These are phyloP conservation scores for Porcisia hertigi DNA, from an alignment of 208 protist species.

Conservation along the genomic window DNA sequence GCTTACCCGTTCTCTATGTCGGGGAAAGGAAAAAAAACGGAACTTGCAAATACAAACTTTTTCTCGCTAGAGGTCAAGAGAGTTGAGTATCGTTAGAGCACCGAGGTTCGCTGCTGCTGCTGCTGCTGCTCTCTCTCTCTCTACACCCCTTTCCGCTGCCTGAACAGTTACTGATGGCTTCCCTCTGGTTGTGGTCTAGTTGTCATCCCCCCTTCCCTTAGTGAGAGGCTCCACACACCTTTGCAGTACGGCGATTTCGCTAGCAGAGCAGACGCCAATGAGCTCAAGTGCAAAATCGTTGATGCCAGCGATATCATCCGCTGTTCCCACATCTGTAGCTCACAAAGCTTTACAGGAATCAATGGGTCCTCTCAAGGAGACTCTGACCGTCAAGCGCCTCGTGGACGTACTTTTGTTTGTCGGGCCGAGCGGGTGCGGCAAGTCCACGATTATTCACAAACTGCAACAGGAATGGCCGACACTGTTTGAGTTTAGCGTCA, in stretches of 20 bases:
- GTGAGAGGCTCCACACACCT: too few relatives aligned
- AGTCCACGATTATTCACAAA: conserved; percentile 80
- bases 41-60: too few relatives aligned
- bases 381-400: conserved; percentile 20
- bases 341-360: not conserved
- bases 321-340: not conserved
- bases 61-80: too few relatives aligned
- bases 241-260: not conserved
- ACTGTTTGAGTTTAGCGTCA: conserved; percentile 85
- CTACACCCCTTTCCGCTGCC: too few relatives aligned
- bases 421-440: conserved; percentile 87
- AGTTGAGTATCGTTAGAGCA: too few relatives aligned
- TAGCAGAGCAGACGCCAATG: not conserved
- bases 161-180: too few relatives aligned
- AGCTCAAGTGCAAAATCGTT: not conserved
- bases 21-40: too few relatives aligned
- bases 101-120: too few relatives aligned
- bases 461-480: conserved; percentile 58
- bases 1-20: too few relatives aligned
- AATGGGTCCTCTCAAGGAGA: not conserved
- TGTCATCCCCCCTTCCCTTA: not conserved
- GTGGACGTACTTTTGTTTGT: conserved; percentile 81
- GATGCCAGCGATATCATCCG: not conserved
- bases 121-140: too few relatives aligned
- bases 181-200: too few relatives aligned